Percentiles rank a stretch among this genome's conserved stretches.
Evolutionary conservation across 345 rosid species (phyloP).

Genomic region (Melastoma malabathricum): DNA sequence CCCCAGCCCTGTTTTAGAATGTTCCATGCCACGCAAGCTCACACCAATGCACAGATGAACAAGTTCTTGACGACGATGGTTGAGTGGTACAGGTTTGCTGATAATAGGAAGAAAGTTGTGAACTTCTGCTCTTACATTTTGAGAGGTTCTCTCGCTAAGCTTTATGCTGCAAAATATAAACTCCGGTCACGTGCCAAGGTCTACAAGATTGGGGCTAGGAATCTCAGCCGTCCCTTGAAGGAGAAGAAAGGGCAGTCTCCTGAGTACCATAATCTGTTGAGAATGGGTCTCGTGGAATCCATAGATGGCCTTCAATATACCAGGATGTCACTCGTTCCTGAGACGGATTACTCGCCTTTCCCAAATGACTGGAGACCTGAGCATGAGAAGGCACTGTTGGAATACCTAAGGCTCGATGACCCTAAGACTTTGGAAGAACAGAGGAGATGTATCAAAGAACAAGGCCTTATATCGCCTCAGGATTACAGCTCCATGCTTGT

Average conservation of each 20-base stretch:
- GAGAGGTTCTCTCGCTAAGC: constrained; percentile 88
- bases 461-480: constrained; percentile 84
- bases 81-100: constrained; percentile 88
- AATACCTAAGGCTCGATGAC: constrained; percentile 65
- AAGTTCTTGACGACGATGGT: constrained; percentile 75
- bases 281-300: constrained; percentile 88
- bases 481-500: constrained; percentile 87
- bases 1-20: constrained; percentile 95
- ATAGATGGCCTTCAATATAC: constrained; percentile 87
- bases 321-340: constrained; percentile 90
- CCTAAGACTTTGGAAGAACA: constrained; percentile 73
- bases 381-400: constrained; percentile 73
- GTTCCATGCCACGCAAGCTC: constrained; percentile 96
- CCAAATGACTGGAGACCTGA: constrained; percentile 82
- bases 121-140: constrained; percentile 83
- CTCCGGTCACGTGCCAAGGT: constrained; percentile 91
- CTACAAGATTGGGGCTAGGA: constrained; percentile 53
- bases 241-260: constrained; percentile 92
- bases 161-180: constrained; percentile 90
- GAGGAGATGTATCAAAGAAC: constrained; percentile 42
- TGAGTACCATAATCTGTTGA: constrained; percentile 62
- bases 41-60: constrained; percentile 92
- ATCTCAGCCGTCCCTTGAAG: constrained; percentile 68
- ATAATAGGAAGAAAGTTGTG: constrained; percentile 78
- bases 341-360: constrained; percentile 78